Conservation (phyloP, 768 basidiomycete species). For the Peribolospora baueri region DNA sequence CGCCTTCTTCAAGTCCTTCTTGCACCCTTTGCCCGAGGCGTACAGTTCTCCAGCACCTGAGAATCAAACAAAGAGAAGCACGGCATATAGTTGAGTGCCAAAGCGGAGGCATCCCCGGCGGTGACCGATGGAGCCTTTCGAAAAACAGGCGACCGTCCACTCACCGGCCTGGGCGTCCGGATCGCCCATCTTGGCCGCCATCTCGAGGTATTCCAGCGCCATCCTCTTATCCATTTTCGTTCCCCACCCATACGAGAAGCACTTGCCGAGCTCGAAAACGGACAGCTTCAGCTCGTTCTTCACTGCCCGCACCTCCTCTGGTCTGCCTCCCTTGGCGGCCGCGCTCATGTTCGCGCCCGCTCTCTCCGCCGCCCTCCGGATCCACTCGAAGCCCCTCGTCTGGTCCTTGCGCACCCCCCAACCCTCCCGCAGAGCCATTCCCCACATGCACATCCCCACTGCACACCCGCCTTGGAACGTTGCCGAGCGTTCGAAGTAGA, state of each 20-base stretch:
- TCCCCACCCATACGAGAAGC: conserved; percentile 84
- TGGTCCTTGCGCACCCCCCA: conserved; percentile 57
- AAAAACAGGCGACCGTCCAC: too few species aligned
- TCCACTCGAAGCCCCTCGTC: conserved; percentile 53
- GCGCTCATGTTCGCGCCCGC: conserved; percentile 53
- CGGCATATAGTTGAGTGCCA: too few species aligned
- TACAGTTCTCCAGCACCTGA: conserved; percentile 61
- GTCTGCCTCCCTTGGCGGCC: conserved; percentile 26
- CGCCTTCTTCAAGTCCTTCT: conserved; percentile 63
- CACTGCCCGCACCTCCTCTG: background rate
- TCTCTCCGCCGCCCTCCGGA: conserved; percentile 53
- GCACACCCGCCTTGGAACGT: conserved; percentile 44
- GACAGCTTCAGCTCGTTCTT: conserved; percentile 64
- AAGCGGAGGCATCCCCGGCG: too few species aligned
- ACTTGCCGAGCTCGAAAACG: conserved; percentile 77
- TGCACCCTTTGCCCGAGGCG: conserved; percentile 65
- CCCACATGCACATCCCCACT: conserved; percentile 84
- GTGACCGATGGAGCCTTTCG: too few species aligned
- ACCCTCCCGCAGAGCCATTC: conserved; percentile 56
- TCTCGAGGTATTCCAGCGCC: conserved; percentile 39
- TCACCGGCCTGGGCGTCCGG: conserved; percentile 40
- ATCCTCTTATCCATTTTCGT: conserved; percentile 67
- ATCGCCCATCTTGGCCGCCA: conserved; percentile 65
- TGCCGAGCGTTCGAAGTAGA: conserved; percentile 14
- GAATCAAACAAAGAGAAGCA: too few species aligned